Base-by-base conservation (phyloP, 2,329 filamentous ascomycete species). In the Fusarium guadeloupense region DNA sequence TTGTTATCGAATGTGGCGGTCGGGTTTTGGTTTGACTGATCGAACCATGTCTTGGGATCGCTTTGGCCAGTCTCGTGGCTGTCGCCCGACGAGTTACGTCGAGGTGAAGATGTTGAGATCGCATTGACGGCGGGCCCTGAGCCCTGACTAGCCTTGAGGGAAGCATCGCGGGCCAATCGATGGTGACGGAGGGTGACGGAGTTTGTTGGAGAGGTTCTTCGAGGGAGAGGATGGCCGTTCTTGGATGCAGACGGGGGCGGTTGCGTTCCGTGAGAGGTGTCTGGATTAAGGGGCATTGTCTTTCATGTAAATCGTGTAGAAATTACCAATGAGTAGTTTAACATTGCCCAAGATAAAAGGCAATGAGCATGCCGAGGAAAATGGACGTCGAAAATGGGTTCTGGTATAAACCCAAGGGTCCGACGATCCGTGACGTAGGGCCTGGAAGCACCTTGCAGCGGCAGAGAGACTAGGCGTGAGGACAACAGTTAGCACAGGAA, bases 41-140 rank as follows among this genome's bases (percentile, higher is more conserved):
- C 79, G 50, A 85, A 86, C 84, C 84, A 86, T 30, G 73, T 78
- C 30, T 77, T 81, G 1, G 82, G 77, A 45, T 85, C 83, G 60
- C 81, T 84, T 5, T 76, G 71, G 4, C 75, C 74, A 0, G 83
- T 84, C 19, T 78, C 75, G 39, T 81, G 75, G 30, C 81, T 85
- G 12, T 82, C 81, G 12, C 75, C 80, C 0, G 83, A 83, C 0
- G 81, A 84, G 26, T 81, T 74, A 19, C 74, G 71, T 5, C 71
- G 66, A 10, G 73, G 66, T 2, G 72, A 66, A 2, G 62, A 67
- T 9, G 67, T 56, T 4, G 42, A 37, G 2, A 59, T 64, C 23
- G 46, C 61, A 9, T 58, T 45, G 3, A 65, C 60, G 5, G 62
- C 53, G 16, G 64, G 65, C 10, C 41, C 59, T 19, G 71, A 69